Evolutionary conservation across 2,329 filamentous ascomycete species (phyloP), one percentile per base, ranked within the genome.

Genomic region (Pseudogymnoascus sp.): DNA sequence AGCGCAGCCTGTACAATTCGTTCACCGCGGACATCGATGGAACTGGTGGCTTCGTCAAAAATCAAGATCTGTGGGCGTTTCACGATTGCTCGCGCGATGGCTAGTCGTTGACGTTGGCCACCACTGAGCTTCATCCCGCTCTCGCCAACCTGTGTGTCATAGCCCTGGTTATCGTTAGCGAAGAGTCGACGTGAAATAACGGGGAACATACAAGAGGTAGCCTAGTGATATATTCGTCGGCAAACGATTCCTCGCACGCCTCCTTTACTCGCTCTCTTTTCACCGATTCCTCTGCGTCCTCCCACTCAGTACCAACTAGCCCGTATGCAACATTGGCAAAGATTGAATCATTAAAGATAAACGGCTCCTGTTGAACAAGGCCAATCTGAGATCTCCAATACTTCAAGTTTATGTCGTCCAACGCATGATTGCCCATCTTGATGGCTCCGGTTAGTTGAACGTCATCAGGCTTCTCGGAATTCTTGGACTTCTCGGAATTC

Each of bases 101-200:
- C 88, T 22, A 95, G 80, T 4, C 91, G 83, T 71, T 95, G 90
- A n/a, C 89, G 83, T 71, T 96, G 90, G 0, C 91, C 91, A n/a
- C 90, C 88, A 9, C 87, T 91, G 1, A 95, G 76, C 70, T 89
- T 90, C 57, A 88, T 86, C 4, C 90, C 90, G 28, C 82, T 82
- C 69, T 93, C 89, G 1, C 90, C 90, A 1, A 94, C 89, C 7
- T 81, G 74, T 0, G 90, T 91, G 4, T 87, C 80, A 68, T 92
- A 92, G 1, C 84, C 83, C 76, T 89, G 28, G 6, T 39, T 22
- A 32, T 50, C 60, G 22, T 72, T 65, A 57, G 11, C 14, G 32
- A 9, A 34, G 37, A 38, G n/a, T 1, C 25, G 14, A 61, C 43
- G 35, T 57, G 18, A 20, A 61, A 60, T 57, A 20, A 16, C 57